A percentile compares a stretch with the other conserved stretches of the same genome.
Conservation (phyloP, 2,329 filamentous ascomycete species). For the Cercospora sesami region DNA sequence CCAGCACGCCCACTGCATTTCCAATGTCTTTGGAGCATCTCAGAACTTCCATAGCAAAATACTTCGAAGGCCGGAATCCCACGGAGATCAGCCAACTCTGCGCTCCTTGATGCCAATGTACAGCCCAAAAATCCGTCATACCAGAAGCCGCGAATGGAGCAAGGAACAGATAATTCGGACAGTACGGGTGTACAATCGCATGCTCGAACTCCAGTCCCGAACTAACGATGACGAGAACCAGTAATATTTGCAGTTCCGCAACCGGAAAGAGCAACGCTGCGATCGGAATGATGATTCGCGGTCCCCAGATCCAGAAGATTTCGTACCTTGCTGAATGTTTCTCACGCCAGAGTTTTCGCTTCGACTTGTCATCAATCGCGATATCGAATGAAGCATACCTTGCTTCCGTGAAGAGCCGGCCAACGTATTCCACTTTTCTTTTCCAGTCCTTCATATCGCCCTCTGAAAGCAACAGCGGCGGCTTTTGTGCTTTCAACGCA, state of each 20-base stretch:
- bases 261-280: slow-evolving; percentile 7
- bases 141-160: slow-evolving; percentile 10
- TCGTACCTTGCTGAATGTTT: neutral
- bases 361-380: slow-evolving; percentile 3
- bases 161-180: slow-evolving; percentile 4
- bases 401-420: neutral
- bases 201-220: slow-evolving; percentile 7
- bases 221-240: slow-evolving; percentile 4
- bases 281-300: neutral
- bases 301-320: neutral
- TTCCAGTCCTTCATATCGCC: neutral
- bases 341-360: neutral
- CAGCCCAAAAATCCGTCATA: slow-evolving; percentile 9
- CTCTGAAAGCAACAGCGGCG: neutral
- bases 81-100: slow-evolving; percentile 12
- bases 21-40: neutral
- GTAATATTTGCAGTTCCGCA: slow-evolving; percentile 9
- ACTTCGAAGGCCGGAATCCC: slow-evolving; percentile 7
- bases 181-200: neutral
- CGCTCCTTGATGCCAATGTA: slow-evolving; percentile 19
- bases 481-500: neutral
- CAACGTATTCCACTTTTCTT: slow-evolving; percentile 6
- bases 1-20: slow-evolving; percentile 6
- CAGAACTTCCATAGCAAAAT: neutral
- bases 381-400: slow-evolving; percentile 17